Conservation (phyloP, 768 basidiomycete genomes). For the Pleurotus djamor region DNA sequence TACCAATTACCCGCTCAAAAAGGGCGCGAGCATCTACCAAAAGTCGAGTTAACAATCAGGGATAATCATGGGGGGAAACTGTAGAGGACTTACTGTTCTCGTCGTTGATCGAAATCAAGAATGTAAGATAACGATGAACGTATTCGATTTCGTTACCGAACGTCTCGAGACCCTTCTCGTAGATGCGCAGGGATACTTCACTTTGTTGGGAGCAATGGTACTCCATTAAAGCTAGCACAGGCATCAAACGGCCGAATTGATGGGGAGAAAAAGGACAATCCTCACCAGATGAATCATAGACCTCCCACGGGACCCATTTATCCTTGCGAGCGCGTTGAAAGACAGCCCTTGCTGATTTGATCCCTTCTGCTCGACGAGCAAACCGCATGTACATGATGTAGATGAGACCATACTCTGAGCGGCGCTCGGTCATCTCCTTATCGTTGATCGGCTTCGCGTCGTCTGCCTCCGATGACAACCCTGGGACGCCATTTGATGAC, state of each 20-base stretch:
- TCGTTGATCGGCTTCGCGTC: constrained; percentile 46
- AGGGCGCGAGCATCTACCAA: constrained; percentile 87
- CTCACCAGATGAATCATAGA: constrained; percentile 89
- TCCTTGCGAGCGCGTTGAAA: constrained; percentile 83
- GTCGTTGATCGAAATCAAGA: constrained; percentile 93
- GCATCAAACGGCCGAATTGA: background rate
- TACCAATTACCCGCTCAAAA: constrained; percentile 85
- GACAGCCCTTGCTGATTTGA: constrained; percentile 71
- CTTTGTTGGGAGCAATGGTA: constrained; percentile 85
- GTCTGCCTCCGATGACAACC: constrained; percentile 37
- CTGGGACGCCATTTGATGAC: constrained; percentile 6
- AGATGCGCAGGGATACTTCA: constrained; percentile 84
- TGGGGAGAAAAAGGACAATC: constrained; percentile 6
- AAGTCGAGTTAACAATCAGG: constrained; percentile 5
- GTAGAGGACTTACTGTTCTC: constrained; percentile 72
- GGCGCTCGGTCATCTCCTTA: constrained; percentile 55
- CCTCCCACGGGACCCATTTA: constrained; percentile 84
- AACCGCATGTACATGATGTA: constrained; percentile 95
- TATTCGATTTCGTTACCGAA: constrained; percentile 85
- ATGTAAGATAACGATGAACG: constrained; percentile 86
- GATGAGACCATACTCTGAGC: constrained; percentile 73
- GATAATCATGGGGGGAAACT: constrained; percentile 1
- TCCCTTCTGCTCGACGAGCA: constrained; percentile 82
- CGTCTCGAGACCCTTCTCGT: constrained; percentile 86
- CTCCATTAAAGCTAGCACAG: constrained; percentile 79